phyloP scores from a whole-genome alignment of 257 asterid species.

The Nicotiana tabacum region DNA sequence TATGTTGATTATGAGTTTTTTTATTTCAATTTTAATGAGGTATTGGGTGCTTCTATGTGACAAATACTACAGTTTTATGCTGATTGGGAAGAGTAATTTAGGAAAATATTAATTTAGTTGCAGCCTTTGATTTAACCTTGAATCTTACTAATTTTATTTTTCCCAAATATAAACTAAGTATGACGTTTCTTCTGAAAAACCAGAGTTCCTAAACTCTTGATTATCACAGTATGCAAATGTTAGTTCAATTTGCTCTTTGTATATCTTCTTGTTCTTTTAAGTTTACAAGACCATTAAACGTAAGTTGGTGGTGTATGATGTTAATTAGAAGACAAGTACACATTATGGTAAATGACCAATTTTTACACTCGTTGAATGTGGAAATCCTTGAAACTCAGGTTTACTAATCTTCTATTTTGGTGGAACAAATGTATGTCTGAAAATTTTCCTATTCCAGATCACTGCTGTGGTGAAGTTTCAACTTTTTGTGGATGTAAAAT shows the following conservation, averaged over 20 bases:
- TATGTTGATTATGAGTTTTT: too few relatives aligned
- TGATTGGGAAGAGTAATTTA: too few relatives aligned
- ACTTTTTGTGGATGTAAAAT: constrained; percentile 7
- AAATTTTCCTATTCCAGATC: not conserved
- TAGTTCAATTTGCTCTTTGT: not conserved
- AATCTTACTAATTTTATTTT: too few relatives aligned
- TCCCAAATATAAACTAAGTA: too few relatives aligned
- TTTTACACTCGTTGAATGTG: not conserved
- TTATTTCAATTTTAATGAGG: too few relatives aligned
- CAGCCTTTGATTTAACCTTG: too few relatives aligned
- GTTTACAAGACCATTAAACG: not conserved
- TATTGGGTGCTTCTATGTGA: too few relatives aligned
- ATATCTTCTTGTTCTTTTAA: not conserved
- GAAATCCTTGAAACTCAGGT: not conserved
- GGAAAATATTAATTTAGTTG: too few relatives aligned
- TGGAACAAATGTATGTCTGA: not conserved
- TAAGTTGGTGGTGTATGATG: not conserved
- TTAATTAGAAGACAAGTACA: not conserved
- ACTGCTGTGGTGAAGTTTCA: not conserved
- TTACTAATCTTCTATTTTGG: not conserved
- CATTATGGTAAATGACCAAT: too few relatives aligned
- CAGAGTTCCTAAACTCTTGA: too few relatives aligned
- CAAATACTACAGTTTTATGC: too few relatives aligned
- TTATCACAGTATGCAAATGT: not conserved
- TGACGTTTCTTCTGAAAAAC: too few relatives aligned